These are phyloP conservation scores for Wickerhamiella cacticola DNA, from an alignment of 805 yeast genomes.

Conservation along the genomic window DNA sequence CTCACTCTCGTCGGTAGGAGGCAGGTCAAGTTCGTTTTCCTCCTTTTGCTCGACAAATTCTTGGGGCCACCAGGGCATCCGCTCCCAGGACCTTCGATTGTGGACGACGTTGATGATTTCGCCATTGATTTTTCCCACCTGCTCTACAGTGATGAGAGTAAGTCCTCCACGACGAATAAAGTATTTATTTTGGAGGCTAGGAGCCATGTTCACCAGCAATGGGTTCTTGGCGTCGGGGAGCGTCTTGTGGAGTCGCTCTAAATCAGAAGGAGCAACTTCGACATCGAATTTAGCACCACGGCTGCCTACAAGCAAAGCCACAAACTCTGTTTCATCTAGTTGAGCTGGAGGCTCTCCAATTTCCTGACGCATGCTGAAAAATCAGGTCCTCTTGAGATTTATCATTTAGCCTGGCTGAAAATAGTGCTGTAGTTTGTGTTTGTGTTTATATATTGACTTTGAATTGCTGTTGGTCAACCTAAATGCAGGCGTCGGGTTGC, in stretches of 20 bases:
- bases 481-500: background rate
- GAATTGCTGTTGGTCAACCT: no score
- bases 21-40: conserved; percentile 20
- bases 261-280: conserved; percentile 21
- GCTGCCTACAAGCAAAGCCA: conserved; percentile 25
- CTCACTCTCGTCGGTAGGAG: conserved; percentile 23
- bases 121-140: conserved; percentile 25
- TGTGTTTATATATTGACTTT: no score
- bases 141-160: conserved; percentile 24
- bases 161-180: conserved; percentile 30
- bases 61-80: conserved; percentile 26
- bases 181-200: conserved; percentile 28
- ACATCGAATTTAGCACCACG: conserved; percentile 29
- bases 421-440: no score
- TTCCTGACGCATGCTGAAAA: conserved; percentile 11
- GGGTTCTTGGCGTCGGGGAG: conserved; percentile 13
- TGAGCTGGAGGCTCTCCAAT: conserved; percentile 26
- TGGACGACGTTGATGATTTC: conserved; percentile 28
- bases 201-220: conserved; percentile 27
- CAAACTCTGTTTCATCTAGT: conserved; percentile 24
- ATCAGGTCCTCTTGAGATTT: background rate
- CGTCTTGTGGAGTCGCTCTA: conserved; percentile 8
- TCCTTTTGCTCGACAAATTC: conserved; percentile 24
- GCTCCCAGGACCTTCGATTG: conserved; percentile 28
- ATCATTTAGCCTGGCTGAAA: background rate